phyloP scores from a whole-genome alignment of 306 rosid genomes.

The Vigna hirtella region DNA sequence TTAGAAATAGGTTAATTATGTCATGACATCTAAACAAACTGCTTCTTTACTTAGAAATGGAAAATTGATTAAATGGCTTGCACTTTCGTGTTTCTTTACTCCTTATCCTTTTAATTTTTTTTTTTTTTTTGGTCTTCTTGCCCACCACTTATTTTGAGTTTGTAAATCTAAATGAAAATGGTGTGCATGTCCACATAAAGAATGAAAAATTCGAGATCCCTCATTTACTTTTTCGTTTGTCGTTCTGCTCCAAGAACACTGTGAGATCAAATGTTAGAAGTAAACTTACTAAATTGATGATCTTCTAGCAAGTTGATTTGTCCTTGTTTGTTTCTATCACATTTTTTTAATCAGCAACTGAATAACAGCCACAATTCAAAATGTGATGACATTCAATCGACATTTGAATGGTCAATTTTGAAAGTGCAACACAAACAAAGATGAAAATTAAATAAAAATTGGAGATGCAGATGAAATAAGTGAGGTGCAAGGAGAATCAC shows the following conservation, averaged over 20 bases:
- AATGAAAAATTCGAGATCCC: background rate
- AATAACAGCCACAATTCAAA: too few relatives aligned
- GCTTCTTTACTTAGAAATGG: background rate
- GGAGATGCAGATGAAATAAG: too few relatives aligned
- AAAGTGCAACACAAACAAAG: too few relatives aligned
- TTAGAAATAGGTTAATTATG: slow-evolving; percentile 11
- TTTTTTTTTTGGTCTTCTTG: slow-evolving; percentile 1
- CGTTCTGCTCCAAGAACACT: slow-evolving; percentile 13
- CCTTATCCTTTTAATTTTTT: slow-evolving; percentile 11
- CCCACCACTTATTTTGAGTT: background rate
- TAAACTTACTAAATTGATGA: slow-evolving; percentile 33
- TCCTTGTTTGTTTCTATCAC: slow-evolving; percentile 29
- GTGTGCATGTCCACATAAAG: background rate
- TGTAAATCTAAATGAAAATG: slow-evolving; percentile 23
- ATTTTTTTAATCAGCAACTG: background rate
- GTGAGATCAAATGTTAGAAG: slow-evolving; percentile 15
- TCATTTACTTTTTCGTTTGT: slow-evolving; percentile 8
- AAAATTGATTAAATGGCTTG: background rate
- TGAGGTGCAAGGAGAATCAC: too few relatives aligned
- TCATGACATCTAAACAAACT: slow-evolving; percentile 3
- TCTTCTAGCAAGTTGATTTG: slow-evolving; percentile 37
- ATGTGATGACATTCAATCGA: too few relatives aligned
- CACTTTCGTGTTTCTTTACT: slow-evolving; percentile 15
- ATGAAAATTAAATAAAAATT: too few relatives aligned
- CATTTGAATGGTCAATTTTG: too few relatives aligned